Base-by-base conservation (phyloP, 2,329 filamentous ascomycete species). In the Aspergillus puulaauensis region DNA sequence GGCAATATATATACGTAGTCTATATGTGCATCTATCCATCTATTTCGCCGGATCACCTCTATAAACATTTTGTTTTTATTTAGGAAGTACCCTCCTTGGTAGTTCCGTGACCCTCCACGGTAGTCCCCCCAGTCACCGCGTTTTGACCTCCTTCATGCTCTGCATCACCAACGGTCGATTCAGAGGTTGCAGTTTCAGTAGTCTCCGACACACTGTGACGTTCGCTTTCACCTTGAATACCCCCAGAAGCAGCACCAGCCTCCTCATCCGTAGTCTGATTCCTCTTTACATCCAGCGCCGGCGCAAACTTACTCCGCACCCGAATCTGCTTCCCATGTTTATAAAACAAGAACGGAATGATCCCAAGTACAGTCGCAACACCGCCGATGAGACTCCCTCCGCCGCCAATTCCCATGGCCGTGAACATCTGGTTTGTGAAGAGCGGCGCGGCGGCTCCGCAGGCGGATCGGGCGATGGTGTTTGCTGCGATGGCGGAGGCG, bases 401-500 rank as follows among this genome's bases (percentile, higher is more conserved):
- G 78, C 64, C 21, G 64, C 73, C 2, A 68, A 72, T 2, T 73
- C 77, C 77, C 75, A 79, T 41, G 75, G 73, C 64, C 1, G 66
- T 33, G 57, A 77, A 80, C 70, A 80, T 71, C 11, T 73, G 62
- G 0, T 61, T 67, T 0, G 76, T 77, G 65, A 79, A 78, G 11
- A 79, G 66, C 1, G 77, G 77, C 48, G 79, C 78, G 0, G 66
- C 72, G 1, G 76, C 73, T n/a, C 75, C 77, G 33, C 75, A 73
- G 12, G 75, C 62, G 8, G 74, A 75, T 9, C 77, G 68, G 4
- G 80, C 64, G 4, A 80, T 71, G 1, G 74, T 71, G 58, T 75
- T 79, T 0, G 74, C 77, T 1, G 73, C 73, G 7, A 74, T 57
- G 0, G 71, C 73, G 3, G 62, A 67, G 1, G 73, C 73, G 1